phyloP scores from a whole-genome alignment of 495 filamentous ascomycete genomes.

The Zalerion maritima region DNA sequence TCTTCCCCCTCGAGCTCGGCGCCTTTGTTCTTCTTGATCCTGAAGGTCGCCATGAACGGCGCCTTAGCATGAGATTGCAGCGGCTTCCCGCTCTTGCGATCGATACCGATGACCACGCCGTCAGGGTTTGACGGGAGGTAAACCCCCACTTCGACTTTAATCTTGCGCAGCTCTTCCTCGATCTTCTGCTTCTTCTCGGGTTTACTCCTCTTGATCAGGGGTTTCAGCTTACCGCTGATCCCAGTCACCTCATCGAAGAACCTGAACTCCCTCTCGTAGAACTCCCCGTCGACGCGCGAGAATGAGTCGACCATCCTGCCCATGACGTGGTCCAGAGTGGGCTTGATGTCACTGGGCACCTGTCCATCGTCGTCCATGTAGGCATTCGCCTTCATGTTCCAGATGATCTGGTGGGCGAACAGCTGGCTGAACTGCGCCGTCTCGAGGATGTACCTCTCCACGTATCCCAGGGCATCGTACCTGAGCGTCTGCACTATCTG shows the following conservation, averaged over 20 bases:
- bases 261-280: conserved; percentile 89
- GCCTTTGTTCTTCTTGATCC: conserved; percentile 67
- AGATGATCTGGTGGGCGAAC: conserved; percentile 98
- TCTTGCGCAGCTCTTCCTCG: conserved; percentile 92
- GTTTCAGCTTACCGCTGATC: conserved; percentile 88
- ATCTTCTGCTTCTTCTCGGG: conserved; percentile 98
- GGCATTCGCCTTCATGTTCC: conserved; percentile 99
- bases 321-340: conserved; percentile 83
- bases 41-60: conserved; percentile 96
- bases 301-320: conserved; percentile 70
- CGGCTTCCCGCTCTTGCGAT: conserved; percentile 92
- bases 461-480: conserved; percentile 87
- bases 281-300: conserved; percentile 56
- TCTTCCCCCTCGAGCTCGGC: conserved; percentile 30
- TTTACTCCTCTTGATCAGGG: conserved; percentile 83
- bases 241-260: conserved; percentile 97
- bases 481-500: conserved; percentile 95
- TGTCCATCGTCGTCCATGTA: conserved; percentile 93
- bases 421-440: conserved; percentile 90
- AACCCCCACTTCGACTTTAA: conserved; percentile 90
- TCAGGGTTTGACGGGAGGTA: conserved; percentile 97
- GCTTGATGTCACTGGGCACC: conserved; percentile 87
- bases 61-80: conserved; percentile 96
- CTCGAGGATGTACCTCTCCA: conserved; percentile 91
- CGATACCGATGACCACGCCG: conserved; percentile 91